Evolutionary conservation across 345 rosid species (phyloP), one percentile per base, ranked within the genome.

Genomic region (Garcia nutans): DNA sequence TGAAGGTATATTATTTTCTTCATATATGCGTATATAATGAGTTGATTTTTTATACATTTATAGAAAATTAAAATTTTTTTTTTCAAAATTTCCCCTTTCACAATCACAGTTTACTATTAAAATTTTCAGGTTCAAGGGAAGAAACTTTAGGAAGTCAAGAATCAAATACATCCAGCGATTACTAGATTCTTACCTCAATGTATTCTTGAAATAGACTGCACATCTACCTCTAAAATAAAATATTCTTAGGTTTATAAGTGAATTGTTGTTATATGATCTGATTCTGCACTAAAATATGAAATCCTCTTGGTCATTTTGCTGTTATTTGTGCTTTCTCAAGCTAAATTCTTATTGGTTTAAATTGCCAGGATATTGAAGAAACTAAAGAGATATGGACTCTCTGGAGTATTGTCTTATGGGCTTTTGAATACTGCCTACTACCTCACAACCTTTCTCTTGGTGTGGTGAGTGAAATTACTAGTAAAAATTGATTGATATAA

Each of bases 391-490:
- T 94, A 91, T 71, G 97, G 97, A 79, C 74, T 89, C 62, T 88
- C 97, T 60, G 98, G 98, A 75, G 60, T 94, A 65, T 80, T 92
- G 79, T 91, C 97, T 0, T 94, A 94, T 79, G 98, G 96, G 69
- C 74, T 94, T 63, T 80, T 94, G 68, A 94, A 91, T 77, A 92
- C 97, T 22, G 90, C 83, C 42, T 94, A 94, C 85, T 92, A 94
- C 79, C 86, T 85, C 55, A 83, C 85, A 23, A 86, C 90, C 45
- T 94, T 91, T 81, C 92, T 94, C 41, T 71, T 92, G 80, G 97
- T 91, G 3, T 94, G 98, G 95, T 94, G 65, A 84, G 98, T 84
- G 69, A 75, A 77, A 69, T 75, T 10, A 19, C 20, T 68, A 59
- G 64, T 49, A 10, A 28, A 28, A 71, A 31, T 31, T 45, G 3